Base-by-base conservation (phyloP, 163 green algal genomes). In the Scenedesmus sp. region DNA sequence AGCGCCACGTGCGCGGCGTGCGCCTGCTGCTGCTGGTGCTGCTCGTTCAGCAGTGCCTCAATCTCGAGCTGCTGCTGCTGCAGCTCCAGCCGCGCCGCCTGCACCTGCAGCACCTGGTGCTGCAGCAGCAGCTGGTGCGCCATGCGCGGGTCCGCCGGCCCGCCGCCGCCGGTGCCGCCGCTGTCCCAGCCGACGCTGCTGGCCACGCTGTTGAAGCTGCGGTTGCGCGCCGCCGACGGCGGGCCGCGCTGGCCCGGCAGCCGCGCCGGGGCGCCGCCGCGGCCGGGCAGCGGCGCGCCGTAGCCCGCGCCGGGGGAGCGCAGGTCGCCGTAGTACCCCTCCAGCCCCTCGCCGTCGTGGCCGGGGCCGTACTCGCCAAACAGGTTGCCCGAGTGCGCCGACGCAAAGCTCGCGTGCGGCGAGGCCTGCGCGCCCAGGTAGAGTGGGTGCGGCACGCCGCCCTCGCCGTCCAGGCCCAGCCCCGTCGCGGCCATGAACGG, bases 1-100 rank as follows among this genome's bases (percentile, higher is more conserved):
- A 34, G 18, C n/a, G 36, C 39, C 39, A 47, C 15, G 33, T 66
- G 58, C 58, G 39, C n/a, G n/a, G n/a, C n/a, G n/a, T n/a, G n/a
- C n/a, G n/a, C 56, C 22, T 65, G 51, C 33, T 65, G 34, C 33
- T 77, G 39, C 54, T 70, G 62, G 34, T 70, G 62, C 62, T 70
- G 36, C 9, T 51, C 34, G 5, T 24, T 31, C 62, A 53, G 36
- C 62, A 70, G 36, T 36, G 51, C 34, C 62, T 77, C 69, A 14
- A 77, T 77, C 54, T 77, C 69, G 36, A 67, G 69, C 69, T 77
- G 69, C 69, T 77, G 69, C 36, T 77, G 42, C 39, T 77, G 69
- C 39, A 77, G 39, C 54, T 77, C 69, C 54, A 67, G 26, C 36
- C 69, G 44, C 3, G 69, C 69, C 36, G 53, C 53, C 53, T 77